phyloP scores from a whole-genome alignment of 345 rosid genomes.

The Populus deltoides region DNA sequence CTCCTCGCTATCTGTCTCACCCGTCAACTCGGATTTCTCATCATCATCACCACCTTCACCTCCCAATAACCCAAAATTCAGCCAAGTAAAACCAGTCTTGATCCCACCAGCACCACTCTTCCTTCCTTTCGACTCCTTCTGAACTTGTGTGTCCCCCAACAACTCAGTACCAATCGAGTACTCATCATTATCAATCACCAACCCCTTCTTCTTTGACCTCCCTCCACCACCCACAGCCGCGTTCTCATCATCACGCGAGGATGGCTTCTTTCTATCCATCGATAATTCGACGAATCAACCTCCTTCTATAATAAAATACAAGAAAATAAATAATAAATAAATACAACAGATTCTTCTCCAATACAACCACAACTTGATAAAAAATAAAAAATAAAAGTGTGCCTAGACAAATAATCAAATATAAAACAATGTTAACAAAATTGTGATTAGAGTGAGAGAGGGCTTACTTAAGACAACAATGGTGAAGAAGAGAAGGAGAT shows the following conservation, averaged over 20 bases:
- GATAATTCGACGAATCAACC: slow-evolving; percentile 9
- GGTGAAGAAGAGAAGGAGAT: too few relatives aligned
- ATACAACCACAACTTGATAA: too few relatives aligned
- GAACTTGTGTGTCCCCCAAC: too few relatives aligned
- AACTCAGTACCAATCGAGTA: too few relatives aligned
- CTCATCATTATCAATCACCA: slow-evolving; percentile 52
- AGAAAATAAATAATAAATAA: too few relatives aligned
- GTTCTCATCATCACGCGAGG: slow-evolving; percentile 49
- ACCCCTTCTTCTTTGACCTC: slow-evolving; percentile 51
- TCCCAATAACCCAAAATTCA: slow-evolving; percentile 49
- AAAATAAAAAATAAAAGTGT: too few relatives aligned
- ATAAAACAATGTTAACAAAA: too few relatives aligned
- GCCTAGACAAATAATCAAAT: too few relatives aligned
- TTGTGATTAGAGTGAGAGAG: too few relatives aligned
- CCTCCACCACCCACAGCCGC: slow-evolving; percentile 38
- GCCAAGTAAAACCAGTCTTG: slow-evolving; percentile 15
- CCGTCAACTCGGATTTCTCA: slow-evolving; percentile 16
- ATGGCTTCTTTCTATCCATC: slow-evolving; percentile 76
- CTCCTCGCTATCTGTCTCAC: slow-evolving; percentile 27
- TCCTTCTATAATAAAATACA: too few relatives aligned
- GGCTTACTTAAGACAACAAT: too few relatives aligned
- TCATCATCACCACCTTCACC: slow-evolving; percentile 38
- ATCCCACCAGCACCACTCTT: slow-evolving; percentile 29
- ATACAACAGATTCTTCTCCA: background rate
- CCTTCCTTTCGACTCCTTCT: slow-evolving; percentile 54